These are phyloP conservation scores for Kickxella alabastrina DNA, from an alignment of 192 early-diverging fungal species.

Conservation along the genomic window DNA sequence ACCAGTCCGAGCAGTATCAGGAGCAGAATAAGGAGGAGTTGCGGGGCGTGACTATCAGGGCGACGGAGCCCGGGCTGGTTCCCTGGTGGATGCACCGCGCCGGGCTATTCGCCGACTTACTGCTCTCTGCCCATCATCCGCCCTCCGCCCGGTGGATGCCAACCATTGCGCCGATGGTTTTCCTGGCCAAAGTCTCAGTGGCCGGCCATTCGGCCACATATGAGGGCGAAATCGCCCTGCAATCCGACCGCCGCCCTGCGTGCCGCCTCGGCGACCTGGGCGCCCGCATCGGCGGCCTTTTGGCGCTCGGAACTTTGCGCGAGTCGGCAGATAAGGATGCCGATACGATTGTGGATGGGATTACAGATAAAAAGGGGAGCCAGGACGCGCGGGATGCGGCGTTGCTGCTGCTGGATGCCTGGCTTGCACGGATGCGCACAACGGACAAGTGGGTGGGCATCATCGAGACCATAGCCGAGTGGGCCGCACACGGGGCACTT, in stretches of 20 bases:
- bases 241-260: no score
- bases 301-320: constrained; percentile 12
- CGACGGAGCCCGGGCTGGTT: constrained; percentile 19
- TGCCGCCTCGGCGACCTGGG: no score
- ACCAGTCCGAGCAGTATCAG: no score
- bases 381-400: background rate
- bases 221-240: no score
- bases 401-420: no score
- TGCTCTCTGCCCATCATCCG: no score
- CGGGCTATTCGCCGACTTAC: constrained; percentile 15
- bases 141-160: no score
- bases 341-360: background rate
- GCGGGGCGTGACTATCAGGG: background rate
- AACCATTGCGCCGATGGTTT: no score
- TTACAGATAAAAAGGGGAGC: no score
- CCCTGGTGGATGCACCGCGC: constrained; percentile 28
- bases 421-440: background rate
- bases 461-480: constrained; percentile 32
- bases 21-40: background rate
- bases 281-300: constrained; percentile 38
- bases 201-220: background rate
- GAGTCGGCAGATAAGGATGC: background rate
- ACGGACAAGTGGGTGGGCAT: constrained; percentile 18
- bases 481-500: constrained; percentile 27
- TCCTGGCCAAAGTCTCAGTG: no score